Base-by-base conservation (phyloP, 2,329 filamentous ascomycete species). In the Colletotrichum spinosum region DNA sequence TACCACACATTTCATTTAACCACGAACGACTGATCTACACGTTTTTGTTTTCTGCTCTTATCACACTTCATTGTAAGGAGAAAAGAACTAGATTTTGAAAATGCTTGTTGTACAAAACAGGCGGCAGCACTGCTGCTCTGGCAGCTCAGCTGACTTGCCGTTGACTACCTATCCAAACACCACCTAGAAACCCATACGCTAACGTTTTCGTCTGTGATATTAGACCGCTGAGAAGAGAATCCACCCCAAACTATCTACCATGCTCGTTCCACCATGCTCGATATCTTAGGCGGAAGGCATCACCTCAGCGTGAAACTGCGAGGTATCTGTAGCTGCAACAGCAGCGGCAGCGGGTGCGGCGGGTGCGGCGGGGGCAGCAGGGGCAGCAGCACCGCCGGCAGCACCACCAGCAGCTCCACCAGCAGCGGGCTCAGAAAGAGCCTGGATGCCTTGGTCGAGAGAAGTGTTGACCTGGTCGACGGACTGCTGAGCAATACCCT, bases 401-500 rank as follows among this genome's bases (percentile, higher is more conserved):
- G 48, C 49, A 7, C 48, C 63, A 10, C 49, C 46, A 46, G 25
- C 50, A 13, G 17, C 65, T 8, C 45, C 65, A 34, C 54, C 66
- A 2, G 62, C 57, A 4, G 25, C 55, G 6, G 48, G 54, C 7
- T 49, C 68, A 38, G 58, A 64, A 42, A 67, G 64, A 15, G 57
- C 55, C 39, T 67, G 62, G 53, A 73, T 72, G 5, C 69, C 72
- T 3, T 57, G 38, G 8, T 71, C 65, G n/a, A 73, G 60, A 25
- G 62, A 66, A 2, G 55, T 55, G 64, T 66, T 70, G 49, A 73
- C 70, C 60, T 73, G 68, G n/a, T 67, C 67, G 34, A 72, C 69
- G 33, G 67, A 69, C 44, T 71, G 67, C 69, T 73, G 69, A 25
- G 72, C 72, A 50, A 73, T 72, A n/a, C 67, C 35, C 67, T 72